Evolutionary conservation across 768 basidiomycete species (phyloP), one percentile per base, ranked within the genome.

Genomic region (Lactifluus subvellereus): DNA sequence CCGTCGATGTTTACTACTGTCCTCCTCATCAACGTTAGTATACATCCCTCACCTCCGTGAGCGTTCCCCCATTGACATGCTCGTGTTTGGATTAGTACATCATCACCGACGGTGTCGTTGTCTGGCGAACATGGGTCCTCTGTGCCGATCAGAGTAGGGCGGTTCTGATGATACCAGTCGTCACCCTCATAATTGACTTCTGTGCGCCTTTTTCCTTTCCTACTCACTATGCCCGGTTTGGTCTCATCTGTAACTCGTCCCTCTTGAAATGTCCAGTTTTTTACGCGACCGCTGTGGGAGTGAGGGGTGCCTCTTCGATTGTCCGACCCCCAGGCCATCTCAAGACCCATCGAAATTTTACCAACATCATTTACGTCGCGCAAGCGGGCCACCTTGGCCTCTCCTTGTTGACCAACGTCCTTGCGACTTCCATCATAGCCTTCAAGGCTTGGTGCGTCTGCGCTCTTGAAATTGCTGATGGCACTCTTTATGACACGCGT

Each of bases 31-130:
- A 59, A 59, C 11, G 62, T 63, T 35, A 38, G 61, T 62, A 14
- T 16, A 16, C 40, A 38, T 13, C 14, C 10, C 18, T n/a, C 33
- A 16, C n/a, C 6, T 22, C 30, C n/a, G 18, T 27, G 27, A 33
- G 33, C 11, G 6, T 22, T 9, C 13, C 6, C 9, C 16, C n/a
- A 20, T 14, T 57, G 53, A 60, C 54, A n/a, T 55, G 0, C 4
- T 18, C 6, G 1, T 0, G 20, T 45, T 18, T 53, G 3, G 6
- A 20, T 40, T 13, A 63, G 57, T 48, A 54, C 27, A 47, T 53
- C 14, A n/a, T 63, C 43, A 58, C 62, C 2, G 62, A 63, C 27
- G 62, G 51, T 16, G 52, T 59, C 11, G 62, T 63, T n/a, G 57
- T 59, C 51, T 63, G 62, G 57, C 22, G 62, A 35, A 52, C 62